These are phyloP conservation scores for Leccinum cinnamomeum DNA, from an alignment of 1,284 basidiomycete species.

Conservation along the genomic window DNA sequence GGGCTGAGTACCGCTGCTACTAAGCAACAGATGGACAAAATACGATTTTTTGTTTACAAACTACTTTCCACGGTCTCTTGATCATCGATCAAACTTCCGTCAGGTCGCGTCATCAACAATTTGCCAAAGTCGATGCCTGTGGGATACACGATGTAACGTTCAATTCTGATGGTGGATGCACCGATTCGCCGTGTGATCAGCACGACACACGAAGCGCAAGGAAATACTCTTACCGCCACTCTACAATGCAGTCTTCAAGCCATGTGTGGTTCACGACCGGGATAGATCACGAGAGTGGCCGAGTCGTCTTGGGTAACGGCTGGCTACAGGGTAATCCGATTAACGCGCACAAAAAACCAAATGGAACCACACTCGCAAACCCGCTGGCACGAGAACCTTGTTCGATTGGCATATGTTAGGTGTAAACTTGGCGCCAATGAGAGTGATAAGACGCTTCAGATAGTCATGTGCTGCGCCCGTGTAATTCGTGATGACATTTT, in stretches of 20 bases:
- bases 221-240: constrained; percentile 51
- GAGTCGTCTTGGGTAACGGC: constrained; percentile 44
- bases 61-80: background rate
- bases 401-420: constrained; percentile 75
- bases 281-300: constrained; percentile 78
- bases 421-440: constrained; percentile 80
- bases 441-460: constrained; percentile 75
- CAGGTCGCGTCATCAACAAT: constrained; percentile 49
- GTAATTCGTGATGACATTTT: constrained; percentile 86
- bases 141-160: constrained; percentile 69
- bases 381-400: constrained; percentile 72
- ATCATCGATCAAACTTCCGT: constrained; percentile 31
- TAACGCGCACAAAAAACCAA: background rate
- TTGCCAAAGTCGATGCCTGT: constrained; percentile 65
- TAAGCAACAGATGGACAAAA: too few species aligned
- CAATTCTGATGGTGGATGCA: constrained; percentile 55
- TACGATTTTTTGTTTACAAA: background rate
- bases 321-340: constrained; percentile 14
- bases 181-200: constrained; percentile 16
- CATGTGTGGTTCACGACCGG: constrained; percentile 87
- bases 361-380: constrained; percentile 54
- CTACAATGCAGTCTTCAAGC: constrained; percentile 86
- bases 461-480: constrained; percentile 71
- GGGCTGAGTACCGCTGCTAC: too few species aligned
- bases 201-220: background rate